Percentiles rank a stretch among this genome's conserved stretches.
Conservation (phyloP, 345 rosid genomes). For the Salix arbutifolia region DNA sequence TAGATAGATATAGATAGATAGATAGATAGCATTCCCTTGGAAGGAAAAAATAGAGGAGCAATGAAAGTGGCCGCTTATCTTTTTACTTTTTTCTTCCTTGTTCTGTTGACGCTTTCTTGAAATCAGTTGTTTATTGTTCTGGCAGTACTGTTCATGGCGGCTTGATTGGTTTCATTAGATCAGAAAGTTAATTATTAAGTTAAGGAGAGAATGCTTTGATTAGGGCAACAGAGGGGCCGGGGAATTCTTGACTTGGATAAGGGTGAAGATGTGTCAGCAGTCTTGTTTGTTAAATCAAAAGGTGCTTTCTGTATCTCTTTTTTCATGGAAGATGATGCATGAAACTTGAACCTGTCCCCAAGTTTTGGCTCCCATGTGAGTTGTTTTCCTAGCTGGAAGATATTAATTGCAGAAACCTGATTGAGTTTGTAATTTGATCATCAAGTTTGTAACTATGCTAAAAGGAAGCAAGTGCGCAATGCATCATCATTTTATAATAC, state of each 20-base stretch:
- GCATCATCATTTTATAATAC: not conserved
- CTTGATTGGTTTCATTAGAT: not conserved
- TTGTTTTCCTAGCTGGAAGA: not conserved
- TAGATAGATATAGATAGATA: too few relatives aligned
- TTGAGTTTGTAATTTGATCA: not conserved
- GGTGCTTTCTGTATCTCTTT: not conserved
- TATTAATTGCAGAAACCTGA: not conserved
- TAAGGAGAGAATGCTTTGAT: not conserved
- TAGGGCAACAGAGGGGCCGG: not conserved
- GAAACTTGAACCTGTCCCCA: not conserved
- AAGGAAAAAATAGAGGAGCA: not conserved
- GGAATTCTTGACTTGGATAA: constrained; percentile 13
- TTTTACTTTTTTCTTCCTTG: not conserved
- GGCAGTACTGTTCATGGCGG: not conserved
- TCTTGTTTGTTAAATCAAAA: not conserved
- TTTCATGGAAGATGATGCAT: not conserved
- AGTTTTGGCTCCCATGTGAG: constrained; percentile 1
- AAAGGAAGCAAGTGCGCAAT: not conserved
- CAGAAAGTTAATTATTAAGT: not conserved
- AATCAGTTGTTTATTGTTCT: not conserved
- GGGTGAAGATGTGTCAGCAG: constrained; percentile 34
- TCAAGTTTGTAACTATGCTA: not conserved
- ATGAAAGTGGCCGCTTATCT: not conserved
- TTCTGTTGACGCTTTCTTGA: constrained; percentile 9
- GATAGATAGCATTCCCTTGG: not conserved